phyloP scores from a whole-genome alignment of 768 basidiomycete genomes.

The Crucibulum laeve region DNA sequence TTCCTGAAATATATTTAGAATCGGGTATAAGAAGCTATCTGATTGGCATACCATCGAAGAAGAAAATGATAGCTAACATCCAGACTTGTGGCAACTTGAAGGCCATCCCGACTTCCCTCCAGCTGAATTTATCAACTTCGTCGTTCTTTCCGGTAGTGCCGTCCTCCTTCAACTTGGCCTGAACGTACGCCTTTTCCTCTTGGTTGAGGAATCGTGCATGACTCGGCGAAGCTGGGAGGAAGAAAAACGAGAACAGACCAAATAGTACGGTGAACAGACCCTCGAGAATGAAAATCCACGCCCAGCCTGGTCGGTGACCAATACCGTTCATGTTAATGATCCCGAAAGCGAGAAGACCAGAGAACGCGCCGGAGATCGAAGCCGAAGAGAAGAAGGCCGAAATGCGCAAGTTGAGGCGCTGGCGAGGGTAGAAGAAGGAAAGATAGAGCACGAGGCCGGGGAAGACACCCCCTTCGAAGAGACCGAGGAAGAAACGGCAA shows the following conservation, averaged over 20 bases:
- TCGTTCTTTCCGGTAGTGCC: slow-evolving; percentile 21
- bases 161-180: slow-evolving; percentile 23
- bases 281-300: slow-evolving; percentile 67
- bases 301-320: slow-evolving; percentile 53
- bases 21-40: background rate
- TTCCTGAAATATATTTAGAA: slow-evolving; percentile 19
- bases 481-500: slow-evolving; percentile 48
- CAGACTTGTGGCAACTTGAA: slow-evolving; percentile 52
- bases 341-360: slow-evolving; percentile 62
- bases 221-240: slow-evolving; percentile 41
- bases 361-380: slow-evolving; percentile 62
- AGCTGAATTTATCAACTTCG: slow-evolving; percentile 42
- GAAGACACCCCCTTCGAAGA: slow-evolving; percentile 51
- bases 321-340: slow-evolving; percentile 63
- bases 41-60: slow-evolving; percentile 41
- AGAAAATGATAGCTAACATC: slow-evolving; percentile 44
- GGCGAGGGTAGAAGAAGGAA: slow-evolving; percentile 52
- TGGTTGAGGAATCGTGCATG: slow-evolving; percentile 45
- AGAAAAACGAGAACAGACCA: slow-evolving; percentile 44
- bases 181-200: slow-evolving; percentile 45
- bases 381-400: slow-evolving; percentile 48
- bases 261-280: slow-evolving; percentile 61
- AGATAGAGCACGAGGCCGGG: slow-evolving; percentile 56
- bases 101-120: slow-evolving; percentile 47
- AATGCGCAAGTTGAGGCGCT: slow-evolving; percentile 44